Percentiles rank a stretch among this genome's conserved stretches.
Evolutionary conservation across 805 yeast species (phyloP).

Genomic region (Ascoidea tarda): DNA sequence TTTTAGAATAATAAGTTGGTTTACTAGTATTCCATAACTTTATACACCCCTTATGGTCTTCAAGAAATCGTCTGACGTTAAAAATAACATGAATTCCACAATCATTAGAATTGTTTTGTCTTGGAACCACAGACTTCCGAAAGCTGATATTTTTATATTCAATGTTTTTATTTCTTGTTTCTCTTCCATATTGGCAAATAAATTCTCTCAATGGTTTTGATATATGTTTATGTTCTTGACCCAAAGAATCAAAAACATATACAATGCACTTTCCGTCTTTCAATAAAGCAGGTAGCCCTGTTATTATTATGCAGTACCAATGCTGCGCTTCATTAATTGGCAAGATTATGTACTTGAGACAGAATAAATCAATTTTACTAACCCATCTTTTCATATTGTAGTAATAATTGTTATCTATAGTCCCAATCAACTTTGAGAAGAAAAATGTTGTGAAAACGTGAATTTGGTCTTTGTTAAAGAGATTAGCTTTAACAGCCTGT

Average conservation of each 20-base stretch:
- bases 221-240: conserved; percentile 40
- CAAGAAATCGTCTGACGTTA: conserved; percentile 46
- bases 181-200: conserved; percentile 54
- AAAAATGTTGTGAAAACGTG: conserved; percentile 74
- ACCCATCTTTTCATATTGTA: conserved; percentile 69
- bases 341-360: conserved; percentile 45
- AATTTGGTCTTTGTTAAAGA: conserved; percentile 23
- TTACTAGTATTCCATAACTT: conserved; percentile 27
- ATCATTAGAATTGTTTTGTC: conserved; percentile 79
- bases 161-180: conserved; percentile 37
- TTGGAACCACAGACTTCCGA: conserved; percentile 49
- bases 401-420: conserved; percentile 28
- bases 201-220: conserved; percentile 40
- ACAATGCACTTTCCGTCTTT: conserved; percentile 22
- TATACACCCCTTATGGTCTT: conserved; percentile 32
- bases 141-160: conserved; percentile 31
- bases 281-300: conserved; percentile 27
- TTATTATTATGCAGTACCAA: conserved; percentile 77
- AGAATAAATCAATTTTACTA: conserved; percentile 45
- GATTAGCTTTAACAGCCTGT: conserved; percentile 7
- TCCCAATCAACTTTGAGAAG: conserved; percentile 44
- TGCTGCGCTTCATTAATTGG: conserved; percentile 77
- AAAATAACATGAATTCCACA: conserved; percentile 89
- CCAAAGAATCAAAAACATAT: conserved; percentile 64
- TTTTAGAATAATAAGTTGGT: conserved; percentile 7